These are phyloP conservation scores for Pythium brachiatum DNA, from an alignment of 352 stramenopile genomes.

Conservation along the genomic window DNA sequence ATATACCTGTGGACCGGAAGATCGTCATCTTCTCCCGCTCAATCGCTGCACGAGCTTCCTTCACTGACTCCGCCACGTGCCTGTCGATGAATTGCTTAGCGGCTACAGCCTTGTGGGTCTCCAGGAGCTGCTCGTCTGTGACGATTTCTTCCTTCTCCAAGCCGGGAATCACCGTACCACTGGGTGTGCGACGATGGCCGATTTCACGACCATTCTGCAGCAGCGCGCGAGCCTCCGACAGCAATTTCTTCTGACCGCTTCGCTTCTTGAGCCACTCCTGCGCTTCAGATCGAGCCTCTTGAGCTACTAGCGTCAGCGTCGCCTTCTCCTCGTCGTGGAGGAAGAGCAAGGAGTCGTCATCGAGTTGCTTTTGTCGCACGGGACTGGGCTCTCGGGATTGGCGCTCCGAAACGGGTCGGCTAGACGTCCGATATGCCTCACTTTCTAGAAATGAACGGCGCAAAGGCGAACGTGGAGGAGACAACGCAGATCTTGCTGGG, in stretches of 20 bases:
- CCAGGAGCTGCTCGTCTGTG: constrained; percentile 39
- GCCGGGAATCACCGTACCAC: constrained; percentile 33
- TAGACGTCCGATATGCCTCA: neutral
- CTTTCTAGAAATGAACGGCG: constrained; percentile 2
- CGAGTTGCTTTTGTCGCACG: constrained; percentile 13
- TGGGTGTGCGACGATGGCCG: constrained; percentile 44
- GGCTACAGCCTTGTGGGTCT: constrained; percentile 46
- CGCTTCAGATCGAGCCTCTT: constrained; percentile 62
- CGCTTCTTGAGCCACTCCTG: constrained; percentile 72
- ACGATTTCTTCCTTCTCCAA: constrained; percentile 2
- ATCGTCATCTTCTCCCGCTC: constrained; percentile 68
- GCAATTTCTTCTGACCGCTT: constrained; percentile 71
- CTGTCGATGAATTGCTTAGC: constrained; percentile 75
- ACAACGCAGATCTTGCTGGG: neutral
- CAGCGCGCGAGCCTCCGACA: constrained; percentile 61
- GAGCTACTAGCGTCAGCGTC: constrained; percentile 63
- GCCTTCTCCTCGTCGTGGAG: constrained; percentile 57
- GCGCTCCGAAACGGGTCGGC: neutral
- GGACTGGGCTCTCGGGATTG: constrained; percentile 1
- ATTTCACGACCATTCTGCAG: constrained; percentile 35
- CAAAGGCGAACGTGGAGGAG: constrained; percentile 30
- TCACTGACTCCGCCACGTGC: constrained; percentile 63
- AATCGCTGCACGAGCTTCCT: constrained; percentile 58
- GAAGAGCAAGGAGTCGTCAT: constrained; percentile 35
- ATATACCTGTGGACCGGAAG: constrained; percentile 64